Evolutionary conservation across 129 eudicot genomes (phyloP).

Genomic region (Artemisia tridentata): DNA sequence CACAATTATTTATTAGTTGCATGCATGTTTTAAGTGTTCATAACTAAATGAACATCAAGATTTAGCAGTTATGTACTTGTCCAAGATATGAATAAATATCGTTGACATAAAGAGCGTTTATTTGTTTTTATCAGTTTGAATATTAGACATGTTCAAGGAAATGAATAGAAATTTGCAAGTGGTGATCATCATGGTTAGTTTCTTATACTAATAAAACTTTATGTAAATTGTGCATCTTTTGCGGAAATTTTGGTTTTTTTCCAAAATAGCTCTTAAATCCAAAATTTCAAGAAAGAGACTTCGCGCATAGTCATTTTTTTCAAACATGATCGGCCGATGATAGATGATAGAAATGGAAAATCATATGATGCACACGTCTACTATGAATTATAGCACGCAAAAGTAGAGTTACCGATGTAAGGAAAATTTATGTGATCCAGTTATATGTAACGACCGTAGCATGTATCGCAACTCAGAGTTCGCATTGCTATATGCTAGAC

Average conservation of each 20-base stretch:
- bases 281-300: not conserved
- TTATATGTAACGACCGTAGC: no score
- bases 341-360: not conserved
- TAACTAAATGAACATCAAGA: not conserved
- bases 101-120: not conserved
- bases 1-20: not conserved
- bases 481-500: no score
- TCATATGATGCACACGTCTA: not conserved
- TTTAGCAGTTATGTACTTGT: not conserved
- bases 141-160: constrained; percentile 20
- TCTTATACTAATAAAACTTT: constrained; percentile 8
- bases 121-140: constrained; percentile 7
- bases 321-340: not conserved
- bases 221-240: not conserved
- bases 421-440: no score
- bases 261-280: not conserved
- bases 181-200: constrained; percentile 29
- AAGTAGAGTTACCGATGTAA: no score
- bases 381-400: no score
- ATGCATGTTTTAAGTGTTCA: constrained; percentile 16
- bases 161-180: constrained; percentile 18
- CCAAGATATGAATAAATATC: no score
- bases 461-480: no score
- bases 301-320: not conserved
- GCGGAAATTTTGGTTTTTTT: not conserved